These are phyloP conservation scores for Cucurbita maxima DNA, from an alignment of 306 rosid species.

Conservation along the genomic window DNA sequence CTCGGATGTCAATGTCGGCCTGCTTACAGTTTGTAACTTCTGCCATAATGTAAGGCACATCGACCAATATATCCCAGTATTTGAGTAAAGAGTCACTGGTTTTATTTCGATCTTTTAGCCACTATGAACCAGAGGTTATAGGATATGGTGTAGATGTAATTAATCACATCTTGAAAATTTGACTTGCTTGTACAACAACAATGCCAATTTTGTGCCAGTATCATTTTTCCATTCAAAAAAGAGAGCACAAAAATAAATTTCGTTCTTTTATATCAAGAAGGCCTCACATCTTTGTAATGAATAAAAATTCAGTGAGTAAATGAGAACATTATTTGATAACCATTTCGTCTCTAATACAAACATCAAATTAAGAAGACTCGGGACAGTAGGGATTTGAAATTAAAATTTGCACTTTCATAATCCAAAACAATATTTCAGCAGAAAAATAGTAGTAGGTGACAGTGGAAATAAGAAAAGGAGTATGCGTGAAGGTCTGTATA, in stretches of 20 bases:
- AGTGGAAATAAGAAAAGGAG: background rate
- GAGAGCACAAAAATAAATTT: background rate
- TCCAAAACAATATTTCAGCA: background rate
- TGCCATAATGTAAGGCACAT: slow-evolving; percentile 98
- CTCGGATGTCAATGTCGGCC: slow-evolving; percentile 92
- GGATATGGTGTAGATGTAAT: background rate
- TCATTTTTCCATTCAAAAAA: background rate
- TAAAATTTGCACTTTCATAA: background rate
- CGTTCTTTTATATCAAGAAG: background rate
- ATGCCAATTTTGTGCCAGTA: background rate
- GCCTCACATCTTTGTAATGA: background rate
- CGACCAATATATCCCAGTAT: slow-evolving; percentile 66
- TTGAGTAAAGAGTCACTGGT: slow-evolving; percentile 7
- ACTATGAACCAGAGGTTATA: slow-evolving; percentile 4
- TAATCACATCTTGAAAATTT: background rate
- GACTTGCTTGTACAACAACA: background rate
- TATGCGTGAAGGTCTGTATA: background rate
- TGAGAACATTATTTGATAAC: background rate
- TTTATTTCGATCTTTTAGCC: slow-evolving; percentile 1
- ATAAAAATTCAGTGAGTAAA: background rate
- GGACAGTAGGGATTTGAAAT: background rate
- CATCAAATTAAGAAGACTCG: background rate
- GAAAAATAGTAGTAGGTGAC: background rate
- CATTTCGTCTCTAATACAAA: background rate
- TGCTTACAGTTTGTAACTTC: slow-evolving; percentile 98